phyloP scores from a whole-genome alignment of 2,329 filamentous ascomycete species.

The Mycogone perniciosa region DNA sequence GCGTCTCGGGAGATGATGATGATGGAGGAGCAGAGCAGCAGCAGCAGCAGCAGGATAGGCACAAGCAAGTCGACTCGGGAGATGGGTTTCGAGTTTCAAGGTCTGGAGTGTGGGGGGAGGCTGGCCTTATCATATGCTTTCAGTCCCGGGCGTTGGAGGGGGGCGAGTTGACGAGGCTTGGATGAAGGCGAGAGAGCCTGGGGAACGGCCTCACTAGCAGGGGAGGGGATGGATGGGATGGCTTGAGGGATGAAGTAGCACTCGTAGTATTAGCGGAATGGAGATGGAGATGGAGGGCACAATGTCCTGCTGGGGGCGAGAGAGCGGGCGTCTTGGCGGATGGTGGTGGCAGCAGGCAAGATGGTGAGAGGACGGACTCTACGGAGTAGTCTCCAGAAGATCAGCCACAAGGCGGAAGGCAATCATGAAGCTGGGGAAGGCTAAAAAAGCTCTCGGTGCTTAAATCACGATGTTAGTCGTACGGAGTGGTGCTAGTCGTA shows the following conservation, averaged over 20 bases:
- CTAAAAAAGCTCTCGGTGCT: too few relatives aligned
- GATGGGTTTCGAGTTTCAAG: background rate
- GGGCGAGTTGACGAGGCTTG: background rate
- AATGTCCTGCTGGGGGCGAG: too few relatives aligned
- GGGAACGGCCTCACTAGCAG: background rate
- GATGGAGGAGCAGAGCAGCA: background rate
- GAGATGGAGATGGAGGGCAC: background rate
- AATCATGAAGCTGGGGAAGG: too few relatives aligned
- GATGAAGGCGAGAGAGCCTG: background rate
- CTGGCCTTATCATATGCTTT: slow-evolving; percentile 1
- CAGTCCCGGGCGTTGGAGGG: background rate
- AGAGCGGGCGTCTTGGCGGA: too few relatives aligned
- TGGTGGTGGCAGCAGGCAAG: too few relatives aligned
- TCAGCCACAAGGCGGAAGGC: too few relatives aligned
- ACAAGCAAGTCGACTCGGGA: slow-evolving; percentile 1
- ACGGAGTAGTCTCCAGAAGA: too few relatives aligned
- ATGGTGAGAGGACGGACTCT: too few relatives aligned
- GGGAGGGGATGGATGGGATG: background rate
- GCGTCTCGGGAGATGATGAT: slow-evolving; percentile 7
- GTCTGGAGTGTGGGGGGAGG: background rate
- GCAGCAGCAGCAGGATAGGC: slow-evolving; percentile 7
- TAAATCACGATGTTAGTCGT: too few relatives aligned
- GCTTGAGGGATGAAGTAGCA: background rate
- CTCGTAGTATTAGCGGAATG: background rate
- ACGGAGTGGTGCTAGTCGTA: too few relatives aligned